Percentiles rank a stretch among this genome's conserved stretches.
These are phyloP conservation scores for Debaryomyces udenii DNA, from an alignment of 1,139 yeast species.

Conservation along the genomic window DNA sequence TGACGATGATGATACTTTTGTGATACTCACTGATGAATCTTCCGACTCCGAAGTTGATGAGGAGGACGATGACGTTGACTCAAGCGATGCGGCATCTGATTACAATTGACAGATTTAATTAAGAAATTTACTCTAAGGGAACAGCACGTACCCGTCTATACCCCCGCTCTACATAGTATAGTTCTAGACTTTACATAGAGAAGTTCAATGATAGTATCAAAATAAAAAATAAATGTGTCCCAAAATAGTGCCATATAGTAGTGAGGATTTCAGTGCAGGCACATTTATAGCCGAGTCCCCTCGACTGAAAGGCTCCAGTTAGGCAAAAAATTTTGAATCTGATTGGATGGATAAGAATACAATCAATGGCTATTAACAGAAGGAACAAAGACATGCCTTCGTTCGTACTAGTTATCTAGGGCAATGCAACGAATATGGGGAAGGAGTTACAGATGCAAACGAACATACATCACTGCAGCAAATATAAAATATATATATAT, in stretches of 20 bases:
- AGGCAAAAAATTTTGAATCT: conserved; percentile 2
- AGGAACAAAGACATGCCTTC: conserved; percentile 3
- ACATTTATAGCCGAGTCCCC: conserved; percentile 1
- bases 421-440: conserved; percentile 6
- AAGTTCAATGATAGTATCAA: too few species aligned
- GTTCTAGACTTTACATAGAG: too few species aligned
- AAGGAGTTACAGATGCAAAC: conserved; percentile 2
- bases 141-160: too few species aligned
- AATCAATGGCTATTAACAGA: conserved; percentile 6
- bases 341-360: conserved; percentile 8
- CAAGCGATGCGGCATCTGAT: not conserved
- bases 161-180: too few species aligned
- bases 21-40: conserved; percentile 20
- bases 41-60: conserved; percentile 21
- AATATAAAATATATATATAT: not conserved
- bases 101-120: too few species aligned
- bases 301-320: not conserved
- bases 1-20: conserved; percentile 31
- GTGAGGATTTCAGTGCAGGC: not conserved
- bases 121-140: too few species aligned
- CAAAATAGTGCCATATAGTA: conserved; percentile 4
- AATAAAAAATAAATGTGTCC: not conserved
- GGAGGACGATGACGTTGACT: conserved; percentile 20
- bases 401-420: conserved; percentile 1
- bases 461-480: not conserved